These are phyloP conservation scores for Warburgia ugandensis DNA, from an alignment of 164 flowering plant genomes.

Conservation along the genomic window DNA sequence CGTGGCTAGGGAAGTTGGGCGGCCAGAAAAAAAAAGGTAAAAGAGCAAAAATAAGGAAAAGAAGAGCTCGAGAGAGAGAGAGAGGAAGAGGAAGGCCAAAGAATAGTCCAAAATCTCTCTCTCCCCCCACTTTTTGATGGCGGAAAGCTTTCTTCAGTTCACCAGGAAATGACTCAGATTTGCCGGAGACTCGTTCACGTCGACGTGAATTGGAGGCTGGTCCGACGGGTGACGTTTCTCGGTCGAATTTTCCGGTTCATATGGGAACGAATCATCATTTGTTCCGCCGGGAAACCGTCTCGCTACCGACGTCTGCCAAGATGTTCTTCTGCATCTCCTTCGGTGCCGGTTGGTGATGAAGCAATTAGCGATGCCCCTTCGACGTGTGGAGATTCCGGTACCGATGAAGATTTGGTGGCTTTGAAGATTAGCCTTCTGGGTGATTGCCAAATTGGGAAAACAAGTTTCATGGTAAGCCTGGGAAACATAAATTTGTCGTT, in stretches of 20 bases:
- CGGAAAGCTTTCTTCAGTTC: conserved; percentile 6
- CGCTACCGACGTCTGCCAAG: conserved; percentile 38
- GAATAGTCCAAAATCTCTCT: neutral
- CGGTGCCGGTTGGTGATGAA: conserved; percentile 11
- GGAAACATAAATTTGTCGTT: no score
- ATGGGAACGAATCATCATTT: conserved; percentile 50
- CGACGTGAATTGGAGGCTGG: conserved; percentile 32
- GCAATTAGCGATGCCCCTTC: conserved; percentile 7
- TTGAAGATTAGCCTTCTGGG: conserved; percentile 86
- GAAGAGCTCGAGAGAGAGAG: neutral
- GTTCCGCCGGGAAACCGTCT: conserved; percentile 37
- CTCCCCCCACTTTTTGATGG: conserved; percentile 7
- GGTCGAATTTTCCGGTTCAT: conserved; percentile 44
- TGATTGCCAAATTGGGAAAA: conserved; percentile 90
- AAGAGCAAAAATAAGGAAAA: neutral
- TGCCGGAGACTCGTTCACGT: conserved; percentile 40
- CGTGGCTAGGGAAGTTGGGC: conserved; percentile 4
- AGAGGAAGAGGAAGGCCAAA: neutral
- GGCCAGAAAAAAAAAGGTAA: neutral
- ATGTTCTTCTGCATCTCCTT: conserved; percentile 14
- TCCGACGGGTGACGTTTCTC: conserved; percentile 31
- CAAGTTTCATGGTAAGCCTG: conserved; percentile 85
- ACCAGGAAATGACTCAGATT: conserved; percentile 51
- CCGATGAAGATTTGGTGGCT: conserved; percentile 64
- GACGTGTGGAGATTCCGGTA: conserved; percentile 26